phyloP scores from a whole-genome alignment of 495 filamentous ascomycete genomes.

The Hyaloscypha bicolor region DNA sequence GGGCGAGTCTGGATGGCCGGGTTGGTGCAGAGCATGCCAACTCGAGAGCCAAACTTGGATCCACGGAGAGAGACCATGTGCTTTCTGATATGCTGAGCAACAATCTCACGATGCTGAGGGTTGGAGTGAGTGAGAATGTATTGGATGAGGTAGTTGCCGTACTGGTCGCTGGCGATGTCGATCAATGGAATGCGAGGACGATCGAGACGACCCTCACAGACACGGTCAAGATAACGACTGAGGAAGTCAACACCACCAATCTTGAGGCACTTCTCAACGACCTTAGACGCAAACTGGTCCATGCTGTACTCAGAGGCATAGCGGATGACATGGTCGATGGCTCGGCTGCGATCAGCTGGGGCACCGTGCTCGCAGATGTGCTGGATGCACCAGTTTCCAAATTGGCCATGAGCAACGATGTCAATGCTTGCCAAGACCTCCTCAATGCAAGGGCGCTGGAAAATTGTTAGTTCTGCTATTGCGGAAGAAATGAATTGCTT shows the following conservation, averaged over 20 bases:
- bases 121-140: slow-evolving; percentile 90
- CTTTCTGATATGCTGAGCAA: slow-evolving; percentile 92
- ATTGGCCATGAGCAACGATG: slow-evolving; percentile 96
- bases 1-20: slow-evolving; percentile 83
- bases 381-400: slow-evolving; percentile 99
- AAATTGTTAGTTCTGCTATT: slow-evolving; percentile 10
- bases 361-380: slow-evolving; percentile 98
- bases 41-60: slow-evolving; percentile 96
- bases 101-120: slow-evolving; percentile 86
- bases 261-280: slow-evolving; percentile 98
- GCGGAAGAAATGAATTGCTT: slow-evolving; percentile 29
- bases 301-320: slow-evolving; percentile 96
- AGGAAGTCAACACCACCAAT: slow-evolving; percentile 92
- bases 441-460: slow-evolving; percentile 90
- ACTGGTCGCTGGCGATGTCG: slow-evolving; percentile 98
- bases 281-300: slow-evolving; percentile 99
- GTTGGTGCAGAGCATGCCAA: slow-evolving; percentile 98
- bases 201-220: slow-evolving; percentile 88
- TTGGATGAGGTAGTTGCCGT: slow-evolving; percentile 97
- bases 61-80: slow-evolving; percentile 99
- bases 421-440: slow-evolving; percentile 94
- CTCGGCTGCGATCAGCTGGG: slow-evolving; percentile 86
- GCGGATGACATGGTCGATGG: slow-evolving; percentile 91
- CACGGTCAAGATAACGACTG: slow-evolving; percentile 87
- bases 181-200: slow-evolving; percentile 96